phyloP scores from a whole-genome alignment of 352 stramenopile species.

The Phytophthora pseudosyringae region DNA sequence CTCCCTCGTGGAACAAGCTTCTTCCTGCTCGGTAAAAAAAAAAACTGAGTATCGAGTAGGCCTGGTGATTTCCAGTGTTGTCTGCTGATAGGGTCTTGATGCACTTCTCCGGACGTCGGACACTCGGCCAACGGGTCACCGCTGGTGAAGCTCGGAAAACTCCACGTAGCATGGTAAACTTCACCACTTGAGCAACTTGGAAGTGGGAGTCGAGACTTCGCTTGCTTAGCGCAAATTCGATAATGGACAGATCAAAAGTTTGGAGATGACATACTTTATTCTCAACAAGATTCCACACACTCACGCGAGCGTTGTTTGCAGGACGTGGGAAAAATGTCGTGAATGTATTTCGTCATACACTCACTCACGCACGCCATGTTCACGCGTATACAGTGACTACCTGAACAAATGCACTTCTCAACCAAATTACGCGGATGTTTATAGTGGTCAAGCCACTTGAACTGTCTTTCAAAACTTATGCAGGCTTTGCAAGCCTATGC shows the following conservation, averaged over 20 bases:
- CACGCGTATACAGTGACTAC: neutral
- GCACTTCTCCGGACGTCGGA: neutral
- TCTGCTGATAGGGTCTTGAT: neutral
- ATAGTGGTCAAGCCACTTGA: neutral
- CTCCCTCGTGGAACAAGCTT: conserved; percentile 12
- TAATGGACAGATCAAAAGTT: conserved; percentile 1
- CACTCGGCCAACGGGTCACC: neutral
- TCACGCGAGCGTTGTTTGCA: conserved; percentile 27
- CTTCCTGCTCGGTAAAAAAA: conserved; percentile 16
- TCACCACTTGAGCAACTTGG: neutral
- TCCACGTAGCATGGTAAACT: neutral
- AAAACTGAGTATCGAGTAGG: conserved; percentile 14
- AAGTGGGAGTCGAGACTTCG: neutral
- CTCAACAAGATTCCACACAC: conserved; percentile 18
- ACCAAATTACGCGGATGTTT: neutral
- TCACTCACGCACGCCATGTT: conserved; percentile 29
- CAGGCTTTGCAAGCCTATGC: neutral
- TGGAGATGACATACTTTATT: neutral
- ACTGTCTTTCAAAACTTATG: too few species aligned
- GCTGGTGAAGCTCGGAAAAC: neutral
- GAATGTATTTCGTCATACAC: conserved; percentile 8
- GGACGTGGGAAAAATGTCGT: neutral
- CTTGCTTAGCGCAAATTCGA: conserved; percentile 10
- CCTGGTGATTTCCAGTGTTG: neutral
- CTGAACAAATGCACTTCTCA: neutral